Base-by-base conservation (phyloP, 768 basidiomycete genomes). In the Wakefieldia striispora region DNA sequence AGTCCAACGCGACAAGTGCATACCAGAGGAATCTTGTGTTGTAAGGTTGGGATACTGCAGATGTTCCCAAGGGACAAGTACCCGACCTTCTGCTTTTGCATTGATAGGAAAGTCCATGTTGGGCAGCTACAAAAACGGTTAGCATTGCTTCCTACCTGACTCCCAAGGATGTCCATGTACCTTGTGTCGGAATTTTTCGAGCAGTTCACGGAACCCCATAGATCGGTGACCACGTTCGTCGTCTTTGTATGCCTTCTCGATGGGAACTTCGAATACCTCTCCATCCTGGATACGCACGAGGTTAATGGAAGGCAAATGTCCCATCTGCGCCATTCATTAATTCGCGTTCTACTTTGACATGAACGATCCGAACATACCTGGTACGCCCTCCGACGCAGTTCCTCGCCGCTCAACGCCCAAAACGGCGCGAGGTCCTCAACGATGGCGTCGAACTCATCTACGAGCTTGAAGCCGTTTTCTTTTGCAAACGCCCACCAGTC, bases 101-200 rank as follows among this genome's bases (percentile, higher is more conserved):
- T 97, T 98, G 70, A 99, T 83, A 0, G 97, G 83, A 56, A 99
- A 84, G 59, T 97, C 88, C 85, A 99, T 85, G 72, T 98, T 84
- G 12, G 95, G 95, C 4, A 98, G 78, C 84, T 93, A 39, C 33
- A 20, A 33, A 26, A 4, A 17, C 9, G 10, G 31, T 57, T 14
- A 53, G 21, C 3, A 38, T 23, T 3, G 29, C 1, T 29, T 33
- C 17, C 14, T 8, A 17, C 40, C 21, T 16, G 16, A 23, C 11
- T 2, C 19, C 9, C 4, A n/a, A 23, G 8, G n/a, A 33, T 2
- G 39, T 12, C 68, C 76, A 44, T 20, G n/a, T 51, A 88, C 89
- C 60, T 76, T 75, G 49, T 78, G 62, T 49, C 76, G 77, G 62
- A 93, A 93, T 51, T 80, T 81, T 42, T 79, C 74, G 16, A 94